A percentile compares a stretch with the other conserved stretches of the same genome.
Conservation (phyloP, 2,329 filamentous ascomycete species). For the Cladophialophora psammophila region DNA sequence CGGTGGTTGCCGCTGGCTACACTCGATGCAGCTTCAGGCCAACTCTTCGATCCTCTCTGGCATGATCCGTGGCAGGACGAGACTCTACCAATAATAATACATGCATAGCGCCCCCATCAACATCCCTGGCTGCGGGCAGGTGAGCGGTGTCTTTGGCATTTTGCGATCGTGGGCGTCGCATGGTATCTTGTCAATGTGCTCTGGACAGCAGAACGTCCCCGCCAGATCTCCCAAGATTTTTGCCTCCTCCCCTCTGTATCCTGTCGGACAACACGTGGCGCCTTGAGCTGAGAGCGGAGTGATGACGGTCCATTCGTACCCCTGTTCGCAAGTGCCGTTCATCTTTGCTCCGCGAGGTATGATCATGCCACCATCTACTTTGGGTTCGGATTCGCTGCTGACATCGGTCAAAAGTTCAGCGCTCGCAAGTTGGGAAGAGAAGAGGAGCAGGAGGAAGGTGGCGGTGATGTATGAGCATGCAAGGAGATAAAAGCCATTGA, state of each 20-base stretch:
- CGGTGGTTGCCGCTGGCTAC: neutral
- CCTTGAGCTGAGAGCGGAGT: slow-evolving; percentile 10
- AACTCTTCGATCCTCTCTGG: neutral
- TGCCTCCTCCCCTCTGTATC: slow-evolving; percentile 14
- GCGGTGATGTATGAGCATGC: neutral
- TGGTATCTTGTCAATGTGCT: neutral
- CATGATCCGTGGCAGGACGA: neutral
- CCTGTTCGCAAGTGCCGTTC: slow-evolving; percentile 11
- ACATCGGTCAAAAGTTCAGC: neutral
- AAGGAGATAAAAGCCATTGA: neutral
- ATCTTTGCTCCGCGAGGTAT: neutral
- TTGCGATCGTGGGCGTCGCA: slow-evolving; percentile 5
- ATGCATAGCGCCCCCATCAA: slow-evolving; percentile 2
- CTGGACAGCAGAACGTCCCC: slow-evolving; percentile 24
- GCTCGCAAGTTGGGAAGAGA: neutral
- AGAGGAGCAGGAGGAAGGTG: neutral
- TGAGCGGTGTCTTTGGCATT: slow-evolving; percentile 14
- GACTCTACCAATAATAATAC: slow-evolving; percentile 5
- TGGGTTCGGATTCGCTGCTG: neutral
- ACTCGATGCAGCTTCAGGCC: neutral
- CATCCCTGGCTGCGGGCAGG: slow-evolving; percentile 11
- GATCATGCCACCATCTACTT: neutral
- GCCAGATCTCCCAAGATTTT: slow-evolving; percentile 12
- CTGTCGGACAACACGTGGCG: slow-evolving; percentile 22
- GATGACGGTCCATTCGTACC: slow-evolving; percentile 18